Evolutionary conservation across 306 rosid genomes (phyloP), one percentile per base, ranked within the genome.

Genomic region (Lathyrus sativus): DNA sequence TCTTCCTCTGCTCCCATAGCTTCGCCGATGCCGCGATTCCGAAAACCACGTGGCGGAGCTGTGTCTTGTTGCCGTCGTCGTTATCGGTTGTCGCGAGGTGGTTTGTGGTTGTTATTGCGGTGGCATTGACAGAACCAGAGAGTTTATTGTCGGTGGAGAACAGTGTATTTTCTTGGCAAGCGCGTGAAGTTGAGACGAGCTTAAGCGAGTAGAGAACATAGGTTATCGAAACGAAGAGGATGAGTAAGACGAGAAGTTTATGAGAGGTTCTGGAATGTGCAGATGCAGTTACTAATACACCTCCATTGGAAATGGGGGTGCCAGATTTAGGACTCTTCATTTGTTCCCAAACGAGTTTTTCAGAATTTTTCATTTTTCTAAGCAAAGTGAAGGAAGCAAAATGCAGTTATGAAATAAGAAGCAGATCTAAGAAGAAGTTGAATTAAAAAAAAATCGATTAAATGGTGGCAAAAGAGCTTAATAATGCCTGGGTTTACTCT

Each of bases 1-100:
- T 79, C 76, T 88, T 90, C 41, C 99, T 75, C 72, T 85, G 79
- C 12, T 78, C 65, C 99, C 99, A 95, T 1, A 95, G 89, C 79
- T 87, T 95, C 2, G 96, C 83, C 29, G 99, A 95, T 1, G 99
- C 97, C 0, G 99, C 97, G 79, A 95, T 91, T 14, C 99, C 99
- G 80, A 95, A 95, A 3, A 87, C 92, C 0, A 95, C 51, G 63
- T 90, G 90, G 5, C 79, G 79, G 73, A 87, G 7, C 0, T 6
- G 15, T 0, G 56, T 50, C 53, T 14, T 77, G 19, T 12, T 44
- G 13, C 5, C n/a, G 54, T 0, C 17, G 54, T 19, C 13, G 54
- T 19, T 1, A 26, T 3, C 3, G 14, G 65, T 39, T 19, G 46
- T 37, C 22, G 63, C 65, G 22, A 68, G 80, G 11, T 46, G 78